These are phyloP conservation scores for Rhodotorula taiwanensis DNA, from an alignment of 768 basidiomycete genomes.

Conservation along the genomic window DNA sequence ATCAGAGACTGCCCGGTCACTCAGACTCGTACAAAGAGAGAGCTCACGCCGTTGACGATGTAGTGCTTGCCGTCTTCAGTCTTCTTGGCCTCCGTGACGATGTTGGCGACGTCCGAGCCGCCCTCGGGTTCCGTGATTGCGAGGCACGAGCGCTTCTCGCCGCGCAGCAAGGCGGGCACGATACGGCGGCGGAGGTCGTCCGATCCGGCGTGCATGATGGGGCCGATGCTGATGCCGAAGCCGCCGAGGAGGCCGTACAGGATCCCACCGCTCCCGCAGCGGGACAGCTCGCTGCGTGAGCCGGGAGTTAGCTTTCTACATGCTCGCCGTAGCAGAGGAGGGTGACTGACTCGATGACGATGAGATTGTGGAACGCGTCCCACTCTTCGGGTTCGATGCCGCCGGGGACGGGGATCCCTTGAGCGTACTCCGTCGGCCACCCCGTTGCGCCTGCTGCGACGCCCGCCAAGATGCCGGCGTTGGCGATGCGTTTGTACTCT, in stretches of 20 bases:
- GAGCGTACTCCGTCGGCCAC: constrained; percentile 17
- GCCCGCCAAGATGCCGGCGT: constrained; percentile 27
- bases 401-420: constrained; percentile 23
- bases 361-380: constrained; percentile 29
- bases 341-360: neutral
- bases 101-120: constrained; percentile 35
- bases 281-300: constrained; percentile 25
- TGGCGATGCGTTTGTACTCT: constrained; percentile 27
- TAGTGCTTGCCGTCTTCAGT: constrained; percentile 25
- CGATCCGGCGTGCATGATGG: constrained; percentile 19
- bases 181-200: constrained; percentile 23
- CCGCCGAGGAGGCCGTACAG: constrained; percentile 32
- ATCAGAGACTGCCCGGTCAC: no score
- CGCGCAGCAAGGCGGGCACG: constrained; percentile 18
- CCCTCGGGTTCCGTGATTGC: constrained; percentile 35
- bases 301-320: constrained; percentile 4
- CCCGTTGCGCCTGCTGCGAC: constrained; percentile 16
- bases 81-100: constrained; percentile 29
- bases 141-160: constrained; percentile 34
- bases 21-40: neutral
- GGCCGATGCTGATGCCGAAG: constrained; percentile 27
- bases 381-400: constrained; percentile 24
- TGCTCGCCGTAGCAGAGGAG: neutral
- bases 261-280: constrained; percentile 22
- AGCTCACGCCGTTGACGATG: constrained; percentile 34